Base-by-base conservation (phyloP, 2,329 filamentous ascomycete genomes). In the Colletotrichum scovillei region DNA sequence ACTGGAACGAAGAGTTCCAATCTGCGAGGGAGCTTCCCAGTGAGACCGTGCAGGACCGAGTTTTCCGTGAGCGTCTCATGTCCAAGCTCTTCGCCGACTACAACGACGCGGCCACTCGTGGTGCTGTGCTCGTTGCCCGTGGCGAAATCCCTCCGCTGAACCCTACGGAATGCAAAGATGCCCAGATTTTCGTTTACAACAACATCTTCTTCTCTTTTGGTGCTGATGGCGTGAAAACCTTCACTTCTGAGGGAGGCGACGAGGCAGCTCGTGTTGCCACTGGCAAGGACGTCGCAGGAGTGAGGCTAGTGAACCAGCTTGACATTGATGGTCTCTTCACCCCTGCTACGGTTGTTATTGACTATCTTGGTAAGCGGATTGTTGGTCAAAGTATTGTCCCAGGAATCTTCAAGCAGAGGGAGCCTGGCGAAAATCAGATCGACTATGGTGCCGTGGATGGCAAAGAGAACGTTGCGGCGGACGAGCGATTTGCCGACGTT, bases 191-290 rank as follows among this genome's bases (percentile, higher is more conserved):
- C 79, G 96, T 99, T 28, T 98, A 98, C 87, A 98, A 98, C 88
- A 99, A 99, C 84, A 95, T 99, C 77, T 99, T 99, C 87, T 99
- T 98, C 87, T 98, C 97, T 0, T 98, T 98, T 78, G 97, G 97
- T 75, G 96, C 97, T 57, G 97, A 99, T 82, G 97, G 97, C 65
- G 97, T 98, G 58, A 96, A 97, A 56, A 99, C 97, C 19, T 99
- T 99, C 82, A 95, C 95, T 12, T 95, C 93, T 3, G 97, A 99
- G 84, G 97, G 97, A 76, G 97, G 97, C 24, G 96, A 99, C 77
- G 97, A 99, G 85, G 97, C 97, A 76, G 97, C 97, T 16, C 92
- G 96, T 72, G 95, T 98, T 70, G 97, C 97, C 30, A 98, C 97
- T 5, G 96, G 95, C 76, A 99, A 99, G 86, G 97, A 99, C 79